Evolutionary conservation across 805 yeast genomes (phyloP).

Genomic region (Lipomyces spencermartinsiae): DNA sequence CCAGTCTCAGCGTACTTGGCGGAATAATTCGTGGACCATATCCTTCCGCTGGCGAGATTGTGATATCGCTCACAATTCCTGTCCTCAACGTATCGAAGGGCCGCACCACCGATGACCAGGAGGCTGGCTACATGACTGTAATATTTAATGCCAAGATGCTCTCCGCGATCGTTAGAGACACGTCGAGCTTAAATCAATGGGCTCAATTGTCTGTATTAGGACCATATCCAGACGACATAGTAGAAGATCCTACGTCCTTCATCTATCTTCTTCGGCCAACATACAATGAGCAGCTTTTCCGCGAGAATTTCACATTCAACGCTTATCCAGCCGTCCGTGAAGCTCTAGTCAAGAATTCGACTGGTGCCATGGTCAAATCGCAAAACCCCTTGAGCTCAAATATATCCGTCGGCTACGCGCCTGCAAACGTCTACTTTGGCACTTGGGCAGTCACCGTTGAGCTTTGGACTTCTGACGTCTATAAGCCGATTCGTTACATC

Average conservation of each 20-base stretch:
- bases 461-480: slow-evolving; percentile 63
- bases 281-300: slow-evolving; percentile 21
- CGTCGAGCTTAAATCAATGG: slow-evolving; percentile 43
- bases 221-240: slow-evolving; percentile 32
- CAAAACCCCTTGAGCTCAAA: slow-evolving; percentile 47
- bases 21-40: slow-evolving; percentile 76
- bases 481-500: slow-evolving; percentile 66
- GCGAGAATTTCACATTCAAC: slow-evolving; percentile 31
- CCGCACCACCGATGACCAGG: slow-evolving; percentile 60
- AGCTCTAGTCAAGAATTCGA: slow-evolving; percentile 50
- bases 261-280: slow-evolving; percentile 24
- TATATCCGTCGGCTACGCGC: slow-evolving; percentile 65
- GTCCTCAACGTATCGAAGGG: slow-evolving; percentile 76
- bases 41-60: slow-evolving; percentile 53
- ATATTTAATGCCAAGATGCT: slow-evolving; percentile 56
- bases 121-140: slow-evolving; percentile 75
- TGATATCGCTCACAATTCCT: slow-evolving; percentile 79
- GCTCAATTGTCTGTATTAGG: slow-evolving; percentile 32
- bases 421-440: slow-evolving; percentile 52
- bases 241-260: no score
- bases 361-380: slow-evolving; percentile 54
- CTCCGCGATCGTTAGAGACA: slow-evolving; percentile 50
- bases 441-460: slow-evolving; percentile 79
- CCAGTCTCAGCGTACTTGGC: slow-evolving; percentile 52
- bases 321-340: slow-evolving; percentile 44